Evolutionary conservation across 2,329 filamentous ascomycete species (phyloP).

Genomic region (Cladophialophora exuberans): DNA sequence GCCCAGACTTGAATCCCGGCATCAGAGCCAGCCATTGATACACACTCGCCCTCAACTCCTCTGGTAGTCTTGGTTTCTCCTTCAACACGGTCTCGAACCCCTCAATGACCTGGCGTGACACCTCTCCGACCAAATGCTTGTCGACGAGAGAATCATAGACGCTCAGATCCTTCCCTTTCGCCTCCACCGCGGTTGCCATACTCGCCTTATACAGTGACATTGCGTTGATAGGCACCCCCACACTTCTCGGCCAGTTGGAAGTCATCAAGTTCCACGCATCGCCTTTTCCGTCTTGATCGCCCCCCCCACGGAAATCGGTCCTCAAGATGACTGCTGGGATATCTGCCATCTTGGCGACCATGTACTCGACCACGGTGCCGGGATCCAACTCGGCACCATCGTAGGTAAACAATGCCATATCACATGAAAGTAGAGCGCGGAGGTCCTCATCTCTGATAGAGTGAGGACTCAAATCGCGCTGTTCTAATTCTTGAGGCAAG

Average conservation of each 20-base stretch:
- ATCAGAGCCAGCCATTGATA: slow-evolving; percentile 35
- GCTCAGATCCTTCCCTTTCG: slow-evolving; percentile 11
- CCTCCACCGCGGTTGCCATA: slow-evolving; percentile 15
- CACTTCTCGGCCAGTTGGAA: slow-evolving; percentile 32
- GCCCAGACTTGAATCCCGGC: slow-evolving; percentile 28
- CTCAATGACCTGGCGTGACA: slow-evolving; percentile 28
- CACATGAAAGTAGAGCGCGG: slow-evolving; percentile 30
- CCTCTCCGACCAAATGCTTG: too few species aligned
- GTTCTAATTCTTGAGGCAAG: slow-evolving; percentile 33
- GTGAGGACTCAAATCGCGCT: slow-evolving; percentile 32
- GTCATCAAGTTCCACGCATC: slow-evolving; percentile 35
- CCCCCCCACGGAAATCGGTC: slow-evolving; percentile 33
- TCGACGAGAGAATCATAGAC: slow-evolving; percentile 26
- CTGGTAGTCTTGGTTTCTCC: slow-evolving; percentile 27
- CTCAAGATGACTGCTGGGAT: slow-evolving; percentile 33
- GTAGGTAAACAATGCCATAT: slow-evolving; percentile 33
- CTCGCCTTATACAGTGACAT: slow-evolving; percentile 32
- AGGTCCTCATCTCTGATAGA: slow-evolving; percentile 34
- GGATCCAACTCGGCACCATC: slow-evolving; percentile 34
- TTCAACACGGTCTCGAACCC: slow-evolving; percentile 31
- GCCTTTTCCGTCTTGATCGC: slow-evolving; percentile 29
- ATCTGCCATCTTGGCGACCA: slow-evolving; percentile 34
- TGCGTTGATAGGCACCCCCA: slow-evolving; percentile 26
- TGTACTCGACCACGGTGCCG: slow-evolving; percentile 35
- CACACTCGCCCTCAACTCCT: slow-evolving; percentile 30